Conservation (phyloP, 768 basidiomycete species). For the Xerocomellus amylosporus region DNA sequence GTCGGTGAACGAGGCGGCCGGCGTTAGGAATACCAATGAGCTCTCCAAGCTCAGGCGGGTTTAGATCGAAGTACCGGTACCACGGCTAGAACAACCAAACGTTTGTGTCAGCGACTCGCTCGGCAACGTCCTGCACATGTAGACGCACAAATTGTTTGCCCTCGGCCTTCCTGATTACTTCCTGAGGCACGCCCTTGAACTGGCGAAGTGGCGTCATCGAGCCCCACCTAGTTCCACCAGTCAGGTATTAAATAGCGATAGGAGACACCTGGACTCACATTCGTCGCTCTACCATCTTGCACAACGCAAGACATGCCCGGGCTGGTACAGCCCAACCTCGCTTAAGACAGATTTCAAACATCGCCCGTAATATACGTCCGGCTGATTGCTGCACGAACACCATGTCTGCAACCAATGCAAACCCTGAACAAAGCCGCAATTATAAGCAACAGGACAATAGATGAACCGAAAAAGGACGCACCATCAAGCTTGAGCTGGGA, state of each 20-base stretch:
- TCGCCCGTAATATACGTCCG: conserved; percentile 92
- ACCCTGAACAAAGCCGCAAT: conserved; percentile 41
- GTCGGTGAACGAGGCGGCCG: conserved; percentile 84
- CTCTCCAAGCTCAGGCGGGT: conserved; percentile 91
- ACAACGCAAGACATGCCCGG: conserved; percentile 85
- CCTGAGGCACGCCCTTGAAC: conserved; percentile 86
- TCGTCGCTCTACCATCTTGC: conserved; percentile 91
- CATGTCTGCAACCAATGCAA: conserved; percentile 87
- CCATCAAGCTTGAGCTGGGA: conserved; percentile 91
- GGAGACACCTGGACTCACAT: conserved; percentile 49
- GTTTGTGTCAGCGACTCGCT: not conserved
- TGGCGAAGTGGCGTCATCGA: conserved; percentile 97
- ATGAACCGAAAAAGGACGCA: conserved; percentile 14
- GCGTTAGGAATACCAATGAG: conserved; percentile 92
- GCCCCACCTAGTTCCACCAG: conserved; percentile 67
- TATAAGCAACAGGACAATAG: not conserved
- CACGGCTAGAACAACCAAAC: conserved; percentile 57
- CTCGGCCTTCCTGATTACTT: conserved; percentile 88
- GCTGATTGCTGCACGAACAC: conserved; percentile 98
- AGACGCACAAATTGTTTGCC: conserved; percentile 90
- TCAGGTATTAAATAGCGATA: not conserved
- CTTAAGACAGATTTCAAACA: conserved; percentile 97
- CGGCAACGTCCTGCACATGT: not conserved
- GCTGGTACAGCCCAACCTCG: conserved; percentile 98
- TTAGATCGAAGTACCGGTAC: conserved; percentile 95